Conservation (phyloP, 768 basidiomycete species). For the Mycena albidolilacea region DNA sequence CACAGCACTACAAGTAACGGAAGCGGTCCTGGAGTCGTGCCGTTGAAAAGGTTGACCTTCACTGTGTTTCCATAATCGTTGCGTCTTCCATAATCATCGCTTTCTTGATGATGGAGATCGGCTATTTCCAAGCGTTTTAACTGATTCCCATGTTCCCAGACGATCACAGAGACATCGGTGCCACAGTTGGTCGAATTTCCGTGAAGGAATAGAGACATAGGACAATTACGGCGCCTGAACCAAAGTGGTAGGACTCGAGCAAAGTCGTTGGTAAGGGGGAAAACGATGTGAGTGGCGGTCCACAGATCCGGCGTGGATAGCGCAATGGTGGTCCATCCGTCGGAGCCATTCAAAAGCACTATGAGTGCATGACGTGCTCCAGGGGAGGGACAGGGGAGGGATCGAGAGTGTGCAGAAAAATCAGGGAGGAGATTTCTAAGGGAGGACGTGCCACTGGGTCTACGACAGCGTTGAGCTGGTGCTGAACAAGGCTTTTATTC, state of each 20-base stretch:
- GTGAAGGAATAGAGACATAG: background rate
- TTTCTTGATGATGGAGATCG: background rate
- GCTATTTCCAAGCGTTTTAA: background rate
- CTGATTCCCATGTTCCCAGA: background rate
- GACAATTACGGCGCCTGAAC: background rate
- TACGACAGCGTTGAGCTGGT: background rate
- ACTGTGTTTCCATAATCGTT: background rate
- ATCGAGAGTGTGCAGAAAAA: background rate
- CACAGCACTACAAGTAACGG: background rate
- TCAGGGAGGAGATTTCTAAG: slow-evolving; percentile 1
- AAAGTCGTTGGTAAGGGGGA: background rate
- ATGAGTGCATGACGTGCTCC: background rate
- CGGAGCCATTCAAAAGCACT: background rate
- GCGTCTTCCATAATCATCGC: background rate
- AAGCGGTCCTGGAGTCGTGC: background rate
- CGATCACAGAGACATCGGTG: background rate
- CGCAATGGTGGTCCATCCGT: background rate
- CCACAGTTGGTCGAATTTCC: background rate
- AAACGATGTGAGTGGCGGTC: background rate
- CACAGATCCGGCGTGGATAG: background rate
- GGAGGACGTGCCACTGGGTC: background rate
- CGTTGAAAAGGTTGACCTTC: background rate
- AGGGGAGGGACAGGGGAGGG: background rate
- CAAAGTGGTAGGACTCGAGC: background rate
- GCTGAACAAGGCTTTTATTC: slow-evolving; percentile 2